Evolutionary conservation across 2,329 filamentous ascomycete species (phyloP).

Genomic region (Dendrostoma leiphaemia): DNA sequence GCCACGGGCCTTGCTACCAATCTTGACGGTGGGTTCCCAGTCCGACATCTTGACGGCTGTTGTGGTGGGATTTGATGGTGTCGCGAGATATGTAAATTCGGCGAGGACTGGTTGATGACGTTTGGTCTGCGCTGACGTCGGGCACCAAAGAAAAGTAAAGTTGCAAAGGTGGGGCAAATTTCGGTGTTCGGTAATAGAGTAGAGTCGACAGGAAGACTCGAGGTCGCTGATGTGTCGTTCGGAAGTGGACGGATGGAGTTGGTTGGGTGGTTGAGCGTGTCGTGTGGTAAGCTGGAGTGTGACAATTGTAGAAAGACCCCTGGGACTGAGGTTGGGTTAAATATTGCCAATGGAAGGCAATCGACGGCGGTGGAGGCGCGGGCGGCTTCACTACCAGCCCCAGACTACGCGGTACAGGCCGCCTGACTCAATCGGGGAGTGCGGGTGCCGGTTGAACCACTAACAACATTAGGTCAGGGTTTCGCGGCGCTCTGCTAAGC

Average conservation of each 20-base stretch:
- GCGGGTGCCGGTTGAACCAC: conserved; percentile 21
- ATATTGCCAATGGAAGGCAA: conserved; percentile 25
- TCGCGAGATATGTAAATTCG: conserved; percentile 17
- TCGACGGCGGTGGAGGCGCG: conserved; percentile 30
- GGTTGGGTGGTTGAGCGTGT: not conserved
- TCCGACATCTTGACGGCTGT: conserved; percentile 64
- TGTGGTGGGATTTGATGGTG: conserved; percentile 17
- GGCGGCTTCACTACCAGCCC: not conserved
- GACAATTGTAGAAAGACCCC: not conserved
- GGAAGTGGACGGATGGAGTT: not conserved
- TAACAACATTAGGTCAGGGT: not conserved
- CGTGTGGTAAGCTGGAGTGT: too few species aligned
- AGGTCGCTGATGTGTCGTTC: not conserved
- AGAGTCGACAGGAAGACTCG: too few species aligned
- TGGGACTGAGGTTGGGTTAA: conserved; percentile 11
- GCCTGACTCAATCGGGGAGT: conserved; percentile 32
- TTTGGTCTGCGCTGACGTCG: conserved; percentile 18
- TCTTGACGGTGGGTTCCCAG: conserved; percentile 89
- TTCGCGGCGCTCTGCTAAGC: not conserved
- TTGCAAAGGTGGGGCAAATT: not conserved
- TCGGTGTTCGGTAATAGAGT: too few species aligned
- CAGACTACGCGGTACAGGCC: conserved; percentile 12
- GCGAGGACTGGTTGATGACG: conserved; percentile 11
- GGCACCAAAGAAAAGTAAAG: not conserved
- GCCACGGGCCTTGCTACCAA: conserved; percentile 79